Evolutionary conservation across 352 stramenopile genomes (phyloP), one percentile per base, ranked within the genome.

Genomic region (Saprolegnia parasitica): DNA sequence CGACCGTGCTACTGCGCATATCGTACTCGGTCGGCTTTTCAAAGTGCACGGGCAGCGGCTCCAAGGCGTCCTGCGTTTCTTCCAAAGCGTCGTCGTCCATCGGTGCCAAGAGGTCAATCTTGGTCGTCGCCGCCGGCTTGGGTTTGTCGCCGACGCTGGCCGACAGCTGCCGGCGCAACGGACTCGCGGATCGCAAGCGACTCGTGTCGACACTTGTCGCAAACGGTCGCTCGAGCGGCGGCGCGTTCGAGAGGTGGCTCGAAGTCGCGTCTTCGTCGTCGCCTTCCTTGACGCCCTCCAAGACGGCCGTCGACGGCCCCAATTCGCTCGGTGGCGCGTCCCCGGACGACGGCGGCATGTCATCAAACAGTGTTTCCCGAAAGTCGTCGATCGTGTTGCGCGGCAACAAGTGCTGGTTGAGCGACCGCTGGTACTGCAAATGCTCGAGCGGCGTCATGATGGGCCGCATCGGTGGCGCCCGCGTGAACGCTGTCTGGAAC

Each of bases 361-460:
- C 35, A 18, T 67, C 58, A 29, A 56, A 67, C 3, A 67, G 37
- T 11, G 58, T 67, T 23, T 40, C 18, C 15, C 58, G 58, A 16
- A 67, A 42, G 11, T 24, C 35, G 4, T 23, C 58, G 23, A 35
- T 42, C 5, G 37, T 56, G 29, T 26, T 42, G 18, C 42, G 40
- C 11, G 13, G 20, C 13, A 67, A 11, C 40, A 67, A 67, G 16
- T 67, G 58, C 18, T 50, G 58, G 24, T 67, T 67, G 39, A 67
- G 40, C 18, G 18, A 55, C 35, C 58, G 58, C 58, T 67, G 58
- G 58, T 67, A 67, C 42, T 67, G 40, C n/a, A 67, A n/a, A 56
- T 67, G 58, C 58, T 67, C 58, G 20, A 67, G 58, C 13, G 58
- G 58, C 4, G 58, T 67, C 58, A 67, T 67, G 58, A 67, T 67